Base-by-base conservation (phyloP, 176 grass and related monocot genomes). In the Hordeum marinum region DNA sequence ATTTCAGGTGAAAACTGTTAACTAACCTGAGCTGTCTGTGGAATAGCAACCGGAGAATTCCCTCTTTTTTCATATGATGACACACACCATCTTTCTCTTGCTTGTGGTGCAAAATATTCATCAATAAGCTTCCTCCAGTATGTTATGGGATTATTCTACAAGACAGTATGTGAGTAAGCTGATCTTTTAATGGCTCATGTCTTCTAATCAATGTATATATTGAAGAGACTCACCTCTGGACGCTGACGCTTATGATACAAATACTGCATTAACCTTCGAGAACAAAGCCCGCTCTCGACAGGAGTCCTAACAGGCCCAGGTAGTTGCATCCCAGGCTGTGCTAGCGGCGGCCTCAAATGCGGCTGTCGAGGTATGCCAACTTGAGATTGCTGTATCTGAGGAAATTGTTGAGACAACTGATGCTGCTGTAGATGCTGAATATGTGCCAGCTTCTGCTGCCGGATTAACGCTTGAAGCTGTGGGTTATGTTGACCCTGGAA, bases 31-130 rank as follows among this genome's bases (percentile, higher is more conserved):
- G 88, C 43, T 77, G 88, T 84, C 62, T 91, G 96, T 45, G 90
- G 86, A 81, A 90, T 76, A 85, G 88, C 85, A 85, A 86, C 85
- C 25, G 88, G 88, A 42, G 93, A 42, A 88, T 91, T 93, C 58
- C 91, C 88, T 85, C 89, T 91, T 73, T 92, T 96, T 29, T 99
- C 94, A 91, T 99, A 96, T 50, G 92, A 86, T 6, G 96, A 96
- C 59, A 96, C 89, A 31, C 94, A 99, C 94, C 93, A 99, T 62
- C 96, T 91, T 89, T 99, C 94, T 93, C 88, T 94, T 85, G 96
- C 88, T 61, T 36, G 54, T 43, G 91, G 94, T 61, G 96, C 90
- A 89, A 94, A 99, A 89, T 99, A 99, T 71, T 99, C 94, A 25
- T 91, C 84, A 55, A 99, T 90, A 83, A 99, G 88, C 60, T 99